A percentile compares a stretch with the other conserved stretches of the same genome.
phyloP scores from a whole-genome alignment of 108 stramenopile species.

The Licmophora abbreviata region DNA sequence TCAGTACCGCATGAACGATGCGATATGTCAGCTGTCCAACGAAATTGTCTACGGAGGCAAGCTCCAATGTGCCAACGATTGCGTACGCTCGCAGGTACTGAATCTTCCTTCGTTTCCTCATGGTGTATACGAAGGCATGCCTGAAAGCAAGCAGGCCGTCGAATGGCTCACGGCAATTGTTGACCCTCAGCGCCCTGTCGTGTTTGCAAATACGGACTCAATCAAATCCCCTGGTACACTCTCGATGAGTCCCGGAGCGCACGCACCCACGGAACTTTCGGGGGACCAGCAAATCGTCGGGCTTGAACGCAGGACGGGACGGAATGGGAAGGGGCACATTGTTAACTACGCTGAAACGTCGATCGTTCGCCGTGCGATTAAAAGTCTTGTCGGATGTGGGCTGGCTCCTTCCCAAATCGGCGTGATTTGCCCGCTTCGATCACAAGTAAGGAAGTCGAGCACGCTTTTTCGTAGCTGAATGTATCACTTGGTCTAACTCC shows the following conservation, averaged over 20 bases:
- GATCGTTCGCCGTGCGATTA: slow-evolving; percentile 39
- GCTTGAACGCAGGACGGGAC: slow-evolving; percentile 25
- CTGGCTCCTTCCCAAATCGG: slow-evolving; percentile 49
- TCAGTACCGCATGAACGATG: slow-evolving; percentile 95
- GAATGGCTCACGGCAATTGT: slow-evolving; percentile 46
- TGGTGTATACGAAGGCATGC: no score
- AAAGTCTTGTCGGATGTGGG: slow-evolving; percentile 35
- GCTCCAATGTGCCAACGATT: slow-evolving; percentile 82
- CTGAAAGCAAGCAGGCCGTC: slow-evolving; percentile 11
- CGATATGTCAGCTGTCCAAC: slow-evolving; percentile 88
- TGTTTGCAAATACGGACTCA: slow-evolving; percentile 88
- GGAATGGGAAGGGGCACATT: slow-evolving; percentile 28
- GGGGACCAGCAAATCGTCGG: slow-evolving; percentile 6
- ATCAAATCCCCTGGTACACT: slow-evolving; percentile 17
- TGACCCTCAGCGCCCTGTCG: slow-evolving; percentile 61
- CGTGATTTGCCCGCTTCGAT: slow-evolving; percentile 88
- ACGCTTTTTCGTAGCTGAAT: slow-evolving; percentile 9
- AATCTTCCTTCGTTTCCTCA: slow-evolving; percentile 30
- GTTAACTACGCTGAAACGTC: slow-evolving; percentile 50
- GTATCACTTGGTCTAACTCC: slow-evolving; percentile 13
- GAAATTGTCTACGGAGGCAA: slow-evolving; percentile 72
- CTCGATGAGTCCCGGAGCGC: no score
- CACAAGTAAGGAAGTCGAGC: slow-evolving; percentile 62
- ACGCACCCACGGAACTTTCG: no score
- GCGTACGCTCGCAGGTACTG: slow-evolving; percentile 43